Conservation (phyloP, 202 grass and related monocot genomes). For the Musa balbisiana region DNA sequence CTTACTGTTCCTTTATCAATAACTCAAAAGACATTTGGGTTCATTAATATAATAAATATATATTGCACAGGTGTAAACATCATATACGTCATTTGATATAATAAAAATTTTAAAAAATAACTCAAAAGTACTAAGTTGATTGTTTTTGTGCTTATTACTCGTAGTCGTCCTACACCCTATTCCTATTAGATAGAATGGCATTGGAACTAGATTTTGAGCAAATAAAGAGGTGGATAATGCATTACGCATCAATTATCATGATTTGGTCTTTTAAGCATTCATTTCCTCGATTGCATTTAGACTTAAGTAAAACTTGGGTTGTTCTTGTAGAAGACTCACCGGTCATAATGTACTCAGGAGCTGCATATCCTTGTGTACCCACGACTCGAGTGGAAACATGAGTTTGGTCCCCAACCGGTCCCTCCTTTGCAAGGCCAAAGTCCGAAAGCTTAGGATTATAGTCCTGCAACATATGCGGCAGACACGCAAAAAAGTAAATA, state of each 20-base stretch:
- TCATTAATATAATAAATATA: no score
- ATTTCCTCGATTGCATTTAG: neutral
- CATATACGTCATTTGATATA: no score
- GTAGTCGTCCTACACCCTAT: no score
- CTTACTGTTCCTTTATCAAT: no score
- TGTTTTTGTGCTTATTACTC: no score
- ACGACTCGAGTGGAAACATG: slow-evolving; percentile 96
- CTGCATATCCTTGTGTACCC: slow-evolving; percentile 95
- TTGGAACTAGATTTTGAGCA: neutral
- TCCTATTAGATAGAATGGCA: neutral
- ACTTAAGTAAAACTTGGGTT: neutral
- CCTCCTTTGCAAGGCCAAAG: slow-evolving; percentile 95
- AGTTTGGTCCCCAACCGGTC: slow-evolving; percentile 90
- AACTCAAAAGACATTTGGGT: no score
- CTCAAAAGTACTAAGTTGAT: no score
- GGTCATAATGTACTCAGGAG: slow-evolving; percentile 99
- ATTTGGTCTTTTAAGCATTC: neutral
- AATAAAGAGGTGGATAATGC: neutral
- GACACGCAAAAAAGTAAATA: slow-evolving; percentile 7
- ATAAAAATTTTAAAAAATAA: no score
- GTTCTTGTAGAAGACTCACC: slow-evolving; percentile 41
- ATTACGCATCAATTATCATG: neutral
- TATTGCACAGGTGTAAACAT: no score
- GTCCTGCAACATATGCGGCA: slow-evolving; percentile 41
- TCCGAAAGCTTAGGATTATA: slow-evolving; percentile 99